Conservation (phyloP, 176 grass and related monocot species). For the Triticum dicoccoides region DNA sequence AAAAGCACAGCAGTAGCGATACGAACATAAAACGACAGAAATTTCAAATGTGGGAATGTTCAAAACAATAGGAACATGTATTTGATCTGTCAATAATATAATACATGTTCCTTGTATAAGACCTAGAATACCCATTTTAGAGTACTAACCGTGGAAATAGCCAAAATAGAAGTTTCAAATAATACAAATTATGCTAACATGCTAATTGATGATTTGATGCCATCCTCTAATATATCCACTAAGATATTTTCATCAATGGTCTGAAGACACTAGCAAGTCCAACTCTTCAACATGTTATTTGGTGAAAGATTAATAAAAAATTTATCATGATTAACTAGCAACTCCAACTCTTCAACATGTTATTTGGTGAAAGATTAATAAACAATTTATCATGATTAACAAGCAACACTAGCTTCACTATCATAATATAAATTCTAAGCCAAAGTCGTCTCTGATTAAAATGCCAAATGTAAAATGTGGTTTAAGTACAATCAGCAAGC, state of each 20-base stretch:
- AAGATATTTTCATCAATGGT: conserved; percentile 8
- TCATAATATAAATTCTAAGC: neutral
- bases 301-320: neutral
- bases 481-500: neutral
- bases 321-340: neutral
- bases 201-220: neutral
- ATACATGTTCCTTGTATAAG: neutral
- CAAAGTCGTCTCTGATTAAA: neutral
- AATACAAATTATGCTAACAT: neutral
- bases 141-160: neutral
- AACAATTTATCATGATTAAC: too few relatives aligned
- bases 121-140: neutral
- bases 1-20: neutral
- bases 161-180: neutral
- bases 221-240: neutral
- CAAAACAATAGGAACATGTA: neutral
- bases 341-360: neutral
- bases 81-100: neutral
- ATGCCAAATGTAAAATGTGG: neutral
- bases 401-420: neutral
- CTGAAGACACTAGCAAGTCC: neutral
- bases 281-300: neutral
- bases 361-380: neutral
- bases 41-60: neutral
- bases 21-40: neutral